Conservation (phyloP, 768 basidiomycete species). For the Podaxis sp. region DNA sequence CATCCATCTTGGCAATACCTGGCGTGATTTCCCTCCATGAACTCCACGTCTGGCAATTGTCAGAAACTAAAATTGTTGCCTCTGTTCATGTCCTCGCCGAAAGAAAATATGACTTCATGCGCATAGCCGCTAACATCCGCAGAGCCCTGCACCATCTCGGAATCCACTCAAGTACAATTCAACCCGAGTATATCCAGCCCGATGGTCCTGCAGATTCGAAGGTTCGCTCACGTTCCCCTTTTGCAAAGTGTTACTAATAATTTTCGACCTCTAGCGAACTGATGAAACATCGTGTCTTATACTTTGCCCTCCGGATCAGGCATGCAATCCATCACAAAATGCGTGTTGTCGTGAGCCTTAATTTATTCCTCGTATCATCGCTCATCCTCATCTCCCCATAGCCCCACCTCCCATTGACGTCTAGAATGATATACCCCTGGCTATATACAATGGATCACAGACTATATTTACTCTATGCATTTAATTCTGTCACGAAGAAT, state of each 20-base stretch:
- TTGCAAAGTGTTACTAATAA: not conserved
- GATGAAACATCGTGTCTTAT: slow-evolving; percentile 64
- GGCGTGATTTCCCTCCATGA: slow-evolving; percentile 91
- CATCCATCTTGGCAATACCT: slow-evolving; percentile 74
- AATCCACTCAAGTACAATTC: slow-evolving; percentile 93
- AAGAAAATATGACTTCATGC: slow-evolving; percentile 86
- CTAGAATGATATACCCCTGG: slow-evolving; percentile 20
- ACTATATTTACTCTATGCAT: slow-evolving; percentile 16
- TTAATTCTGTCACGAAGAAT: slow-evolving; percentile 46
- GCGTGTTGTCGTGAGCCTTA: slow-evolving; percentile 72
- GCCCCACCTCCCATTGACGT: slow-evolving; percentile 46
- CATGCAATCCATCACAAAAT: slow-evolving; percentile 64
- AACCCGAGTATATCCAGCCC: slow-evolving; percentile 70
- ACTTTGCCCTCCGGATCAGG: slow-evolving; percentile 62
- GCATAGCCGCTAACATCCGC: slow-evolving; percentile 78
- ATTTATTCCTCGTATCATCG: not conserved
- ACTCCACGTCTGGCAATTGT: slow-evolving; percentile 96
- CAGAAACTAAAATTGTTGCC: slow-evolving; percentile 91
- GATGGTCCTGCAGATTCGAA: slow-evolving; percentile 31
- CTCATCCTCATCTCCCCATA: slow-evolving; percentile 17
- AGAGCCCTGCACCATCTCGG: slow-evolving; percentile 84
- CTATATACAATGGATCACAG: slow-evolving; percentile 6
- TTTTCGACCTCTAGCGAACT: slow-evolving; percentile 31
- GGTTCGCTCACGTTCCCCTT: not conserved
- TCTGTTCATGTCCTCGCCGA: slow-evolving; percentile 92